Evolutionary conservation across 1,284 basidiomycete species (phyloP), one percentile per base, ranked within the genome.

Genomic region (Trichosporon asahii): DNA sequence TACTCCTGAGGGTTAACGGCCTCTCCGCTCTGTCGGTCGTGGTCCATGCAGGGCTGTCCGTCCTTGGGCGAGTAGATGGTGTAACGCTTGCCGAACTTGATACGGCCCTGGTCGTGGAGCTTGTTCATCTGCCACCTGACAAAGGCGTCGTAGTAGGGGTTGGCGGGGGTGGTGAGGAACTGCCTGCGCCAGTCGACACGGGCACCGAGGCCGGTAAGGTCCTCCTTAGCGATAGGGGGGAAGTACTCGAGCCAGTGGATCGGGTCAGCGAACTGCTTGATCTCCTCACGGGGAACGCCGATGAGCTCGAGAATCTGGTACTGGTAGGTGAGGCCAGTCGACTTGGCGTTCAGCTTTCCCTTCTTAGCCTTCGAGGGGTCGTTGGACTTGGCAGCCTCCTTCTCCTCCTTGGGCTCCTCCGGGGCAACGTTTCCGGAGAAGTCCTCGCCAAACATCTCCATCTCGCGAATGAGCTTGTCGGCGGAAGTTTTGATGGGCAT

Each of bases 31-130:
- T 90, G 89, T 73, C 97, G 92, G 83, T 99, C 97, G 86, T 99
- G 97, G 85, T 99, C 97, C 97, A 99, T 99, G 82, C 97, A 99
- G 0, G 97, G 96, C 82, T 99, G 97, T 9, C 94, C 95, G 79
- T 99, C 97, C 84, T 98, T 98, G n/a, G 94, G 94, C 76, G 93
- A 96, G 87, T 97, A 99, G 81, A 99, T 94, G 53, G 97, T 99
- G 85, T 98, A 97, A 61, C 97, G 91, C 85, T 98, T 93, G 66
- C 97, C 97, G 80, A 98, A 99, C 85, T 97, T 96, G 86, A 98
- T 93, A 84, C 94, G 94, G 44, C 91, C 90, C 68, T 93, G 86
- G 60, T 86, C 86, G 84, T 93, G 88, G 14, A 99, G 88, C 83
- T 94, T 95, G 87, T 96, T 98, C 84, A 95, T 90, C 84, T 99